Evolutionary conservation across 768 basidiomycete genomes (phyloP).

Genomic region (Amanita fuliginea): DNA sequence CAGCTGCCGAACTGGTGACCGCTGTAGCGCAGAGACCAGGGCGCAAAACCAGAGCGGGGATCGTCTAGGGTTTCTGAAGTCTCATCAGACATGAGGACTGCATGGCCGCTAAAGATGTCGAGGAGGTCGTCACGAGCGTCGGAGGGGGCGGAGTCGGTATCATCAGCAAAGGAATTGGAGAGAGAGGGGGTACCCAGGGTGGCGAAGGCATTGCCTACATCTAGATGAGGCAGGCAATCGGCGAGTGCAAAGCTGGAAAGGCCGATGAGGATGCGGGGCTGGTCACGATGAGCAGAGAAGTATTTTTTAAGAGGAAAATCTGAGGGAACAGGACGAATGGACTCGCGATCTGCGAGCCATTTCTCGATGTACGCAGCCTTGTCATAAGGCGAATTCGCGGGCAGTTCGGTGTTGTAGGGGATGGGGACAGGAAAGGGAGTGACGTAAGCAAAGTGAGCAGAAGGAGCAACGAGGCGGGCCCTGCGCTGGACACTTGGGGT

Average conservation of each 20-base stretch:
- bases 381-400: slow-evolving; percentile 40
- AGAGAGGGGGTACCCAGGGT: slow-evolving; percentile 54
- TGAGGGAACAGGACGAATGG: slow-evolving; percentile 20
- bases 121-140: slow-evolving; percentile 58
- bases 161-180: slow-evolving; percentile 24
- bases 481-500: slow-evolving; percentile 63
- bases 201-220: slow-evolving; percentile 76
- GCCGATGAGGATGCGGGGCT: slow-evolving; percentile 53
- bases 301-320: slow-evolving; percentile 36
- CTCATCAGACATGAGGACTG: slow-evolving; percentile 44
- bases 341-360: slow-evolving; percentile 64
- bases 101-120: slow-evolving; percentile 73
- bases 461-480: slow-evolving; percentile 42
- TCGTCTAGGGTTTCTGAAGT: slow-evolving; percentile 7
- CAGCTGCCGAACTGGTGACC: slow-evolving; percentile 85
- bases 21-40: slow-evolving; percentile 87
- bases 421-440: slow-evolving; percentile 76
- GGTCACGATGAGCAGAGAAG: slow-evolving; percentile 36
- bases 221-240: slow-evolving; percentile 76
- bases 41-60: slow-evolving; percentile 33
- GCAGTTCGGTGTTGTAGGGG: slow-evolving; percentile 63
- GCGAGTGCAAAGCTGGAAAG: slow-evolving; percentile 55
- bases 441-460: slow-evolving; percentile 71
- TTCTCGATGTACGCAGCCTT: slow-evolving; percentile 59
- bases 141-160: slow-evolving; percentile 21